Evolutionary conservation across 2,329 filamentous ascomycete species (phyloP).

Genomic region (Orbilia quercus): DNA sequence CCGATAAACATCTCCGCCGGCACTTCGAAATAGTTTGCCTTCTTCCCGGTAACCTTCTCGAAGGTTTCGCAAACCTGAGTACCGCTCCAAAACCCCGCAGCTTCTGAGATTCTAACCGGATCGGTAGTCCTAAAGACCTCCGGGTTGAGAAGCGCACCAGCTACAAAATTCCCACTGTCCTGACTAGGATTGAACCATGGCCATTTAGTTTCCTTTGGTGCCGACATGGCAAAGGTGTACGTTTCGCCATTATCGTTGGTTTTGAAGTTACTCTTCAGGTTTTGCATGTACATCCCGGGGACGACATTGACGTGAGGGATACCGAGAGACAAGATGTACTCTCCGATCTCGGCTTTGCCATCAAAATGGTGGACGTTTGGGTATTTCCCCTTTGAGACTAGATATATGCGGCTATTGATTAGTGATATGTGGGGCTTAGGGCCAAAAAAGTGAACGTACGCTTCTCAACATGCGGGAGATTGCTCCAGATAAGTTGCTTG

Average conservation of each 20-base stretch:
- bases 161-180: conserved; percentile 66
- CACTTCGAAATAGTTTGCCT: conserved; percentile 59
- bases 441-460: conserved; percentile 28
- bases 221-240: conserved; percentile 56
- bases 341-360: conserved; percentile 69
- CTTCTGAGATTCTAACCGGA: conserved; percentile 42
- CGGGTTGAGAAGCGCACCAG: conserved; percentile 62
- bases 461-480: conserved; percentile 61
- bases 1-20: conserved; percentile 63
- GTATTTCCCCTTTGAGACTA: conserved; percentile 59
- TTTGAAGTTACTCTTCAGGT: conserved; percentile 61
- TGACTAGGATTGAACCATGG: conserved; percentile 63
- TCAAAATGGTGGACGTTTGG: conserved; percentile 67
- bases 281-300: conserved; percentile 70
- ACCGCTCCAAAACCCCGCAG: conserved; percentile 33
- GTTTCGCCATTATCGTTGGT: conserved; percentile 15
- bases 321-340: conserved; percentile 67
- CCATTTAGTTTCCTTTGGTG: conserved; percentile 61
- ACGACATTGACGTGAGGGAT: conserved; percentile 69
- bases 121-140: conserved; percentile 36
- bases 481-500: conserved; percentile 62
- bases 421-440: conserved; percentile 17
- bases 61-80: conserved; percentile 48
- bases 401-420: neutral
- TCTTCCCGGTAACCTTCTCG: conserved; percentile 51